phyloP scores from a whole-genome alignment of 495 filamentous ascomycete species.

The Neurospora sp. region DNA sequence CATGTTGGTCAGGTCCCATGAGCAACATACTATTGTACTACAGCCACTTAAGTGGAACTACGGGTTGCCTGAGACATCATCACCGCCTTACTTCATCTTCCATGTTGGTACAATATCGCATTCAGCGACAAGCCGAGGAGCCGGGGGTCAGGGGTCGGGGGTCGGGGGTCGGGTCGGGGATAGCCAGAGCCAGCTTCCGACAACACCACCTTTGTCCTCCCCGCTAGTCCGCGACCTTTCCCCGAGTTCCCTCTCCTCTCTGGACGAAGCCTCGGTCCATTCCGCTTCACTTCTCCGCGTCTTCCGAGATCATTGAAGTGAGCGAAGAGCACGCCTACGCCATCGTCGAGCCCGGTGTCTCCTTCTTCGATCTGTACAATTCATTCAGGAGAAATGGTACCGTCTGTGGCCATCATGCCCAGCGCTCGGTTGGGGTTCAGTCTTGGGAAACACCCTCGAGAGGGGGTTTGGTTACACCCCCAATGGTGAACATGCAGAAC shows the following conservation, averaged over 20 bases:
- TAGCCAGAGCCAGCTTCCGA: neutral
- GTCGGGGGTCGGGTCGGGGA: neutral
- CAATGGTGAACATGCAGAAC: slow-evolving; percentile 37
- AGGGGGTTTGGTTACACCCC: slow-evolving; percentile 33
- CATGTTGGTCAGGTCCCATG: neutral
- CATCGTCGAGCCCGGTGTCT: slow-evolving; percentile 45
- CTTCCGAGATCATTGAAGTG: slow-evolving; percentile 36
- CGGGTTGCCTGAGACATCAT: neutral
- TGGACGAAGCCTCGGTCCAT: neutral
- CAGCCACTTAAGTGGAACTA: neutral
- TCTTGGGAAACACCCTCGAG: slow-evolving; percentile 42
- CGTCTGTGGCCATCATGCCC: slow-evolving; percentile 41
- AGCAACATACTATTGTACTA: neutral
- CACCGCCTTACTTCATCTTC: neutral
- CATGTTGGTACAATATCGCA: neutral
- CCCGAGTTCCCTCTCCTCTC: neutral
- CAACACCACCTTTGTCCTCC: neutral
- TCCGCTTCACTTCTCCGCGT: neutral
- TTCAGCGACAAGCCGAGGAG: neutral
- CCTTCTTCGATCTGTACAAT: slow-evolving; percentile 41
- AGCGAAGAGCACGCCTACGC: slow-evolving; percentile 40
- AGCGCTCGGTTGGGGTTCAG: slow-evolving; percentile 43
- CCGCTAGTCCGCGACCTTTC: neutral
- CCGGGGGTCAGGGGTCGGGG: neutral
- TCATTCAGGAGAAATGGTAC: slow-evolving; percentile 30